Evolutionary conservation across 2,329 filamentous ascomycete species (phyloP), one percentile per base, ranked within the genome.

Genomic region (Ustilaginoidea virens): DNA sequence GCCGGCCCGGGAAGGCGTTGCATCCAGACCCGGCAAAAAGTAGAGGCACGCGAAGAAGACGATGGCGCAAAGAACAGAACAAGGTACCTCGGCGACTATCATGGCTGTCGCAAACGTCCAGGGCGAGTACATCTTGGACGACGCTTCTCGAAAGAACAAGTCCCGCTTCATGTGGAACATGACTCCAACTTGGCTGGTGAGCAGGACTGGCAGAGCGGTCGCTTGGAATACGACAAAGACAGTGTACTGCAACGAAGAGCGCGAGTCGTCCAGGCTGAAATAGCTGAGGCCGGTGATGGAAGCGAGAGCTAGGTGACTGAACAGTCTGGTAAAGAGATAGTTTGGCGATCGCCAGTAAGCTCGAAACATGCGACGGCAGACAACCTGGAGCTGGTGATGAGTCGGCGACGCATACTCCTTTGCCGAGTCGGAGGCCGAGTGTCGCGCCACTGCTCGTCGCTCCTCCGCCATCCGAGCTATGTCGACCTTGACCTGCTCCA

Each of bases 221-320:
- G 85, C 72, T 49, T 92, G 82, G 68, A 93, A 93, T 50, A 90
- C 80, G 52, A 87, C 72, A 52, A 93, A 93, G 36, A 93, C 69
- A 35, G 77, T 75, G 59, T 90, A 80, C 52, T 93, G 85, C 4
- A 93, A 64, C 2, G 77, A 80, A 1, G 75, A 58, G 7, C 78
- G 69, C 3, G 78, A 83, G 43, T 85, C 56, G 45, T 87, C 74
- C 7, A 92, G 69, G 35, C 82, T 69, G 27, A 92, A 60, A 50
- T 79, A 93, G 19, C 77, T 77, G 9, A 92, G 63, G 40, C 85
- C 85, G 0, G 78, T 82, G 31, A 92, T 57, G 10, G 92, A 46
- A 1, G 80, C 76, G 38, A 92, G 80, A 35, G 74, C 69, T 34
- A 87, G 60, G 48, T 92, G 83, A 46, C 80, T 86, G 61, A 87